phyloP scores from a whole-genome alignment of 2,329 filamentous ascomycete genomes.

The Fusarium sp. region DNA sequence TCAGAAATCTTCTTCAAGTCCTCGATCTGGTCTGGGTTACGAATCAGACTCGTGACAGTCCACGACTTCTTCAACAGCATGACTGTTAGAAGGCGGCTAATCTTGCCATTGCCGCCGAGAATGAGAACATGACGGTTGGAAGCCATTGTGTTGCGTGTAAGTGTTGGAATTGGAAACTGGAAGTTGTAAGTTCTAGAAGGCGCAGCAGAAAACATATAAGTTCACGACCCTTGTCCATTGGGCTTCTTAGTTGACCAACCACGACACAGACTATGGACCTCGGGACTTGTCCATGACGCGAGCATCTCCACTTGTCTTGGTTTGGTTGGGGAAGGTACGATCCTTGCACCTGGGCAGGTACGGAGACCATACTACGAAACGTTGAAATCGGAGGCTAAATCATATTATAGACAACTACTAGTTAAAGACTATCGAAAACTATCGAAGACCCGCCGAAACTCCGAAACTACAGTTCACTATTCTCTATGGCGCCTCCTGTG shows the following conservation, averaged over 20 bases:
- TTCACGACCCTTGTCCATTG: constrained; percentile 21
- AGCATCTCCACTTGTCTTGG: constrained; percentile 35
- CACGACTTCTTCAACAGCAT: constrained; percentile 76
- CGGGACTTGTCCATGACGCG: constrained; percentile 39
- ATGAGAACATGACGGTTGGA: constrained; percentile 66
- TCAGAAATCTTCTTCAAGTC: constrained; percentile 70
- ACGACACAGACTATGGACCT: constrained; percentile 27
- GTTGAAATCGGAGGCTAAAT: background rate
- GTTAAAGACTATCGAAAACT: background rate
- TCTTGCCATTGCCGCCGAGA: constrained; percentile 81
- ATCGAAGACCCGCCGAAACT: background rate
- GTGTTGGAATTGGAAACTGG: background rate
- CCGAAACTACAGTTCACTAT: background rate
- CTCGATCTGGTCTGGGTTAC: constrained; percentile 71
- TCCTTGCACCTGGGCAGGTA: background rate
- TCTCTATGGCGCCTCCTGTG: background rate
- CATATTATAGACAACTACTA: background rate
- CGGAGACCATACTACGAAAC: background rate
- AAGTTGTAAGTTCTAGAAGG: constrained; percentile 23
- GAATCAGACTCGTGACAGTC: constrained; percentile 79
- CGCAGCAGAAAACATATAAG: constrained; percentile 16
- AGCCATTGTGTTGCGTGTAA: constrained; percentile 25
- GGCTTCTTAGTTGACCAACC: constrained; percentile 10
- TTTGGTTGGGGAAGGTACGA: background rate
- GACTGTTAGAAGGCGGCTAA: constrained; percentile 76